Evolutionary conservation across 345 rosid species (phyloP).

Genomic region (Euphorbia tirucalli): DNA sequence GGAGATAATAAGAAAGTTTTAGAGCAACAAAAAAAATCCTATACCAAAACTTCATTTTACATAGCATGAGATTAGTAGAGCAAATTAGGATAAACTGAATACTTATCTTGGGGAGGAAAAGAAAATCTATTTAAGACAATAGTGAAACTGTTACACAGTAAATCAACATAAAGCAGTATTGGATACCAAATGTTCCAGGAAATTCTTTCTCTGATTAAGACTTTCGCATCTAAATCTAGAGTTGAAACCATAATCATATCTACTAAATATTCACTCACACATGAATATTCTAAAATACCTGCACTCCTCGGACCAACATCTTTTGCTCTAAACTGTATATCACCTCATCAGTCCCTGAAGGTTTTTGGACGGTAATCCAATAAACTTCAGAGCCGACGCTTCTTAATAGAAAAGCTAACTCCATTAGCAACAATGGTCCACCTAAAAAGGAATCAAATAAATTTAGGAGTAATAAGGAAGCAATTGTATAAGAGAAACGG

Average conservation of each 20-base stretch:
- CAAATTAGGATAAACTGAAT: background rate
- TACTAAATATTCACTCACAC: background rate
- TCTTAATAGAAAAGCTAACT: constrained; percentile 74
- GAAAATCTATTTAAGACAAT: background rate
- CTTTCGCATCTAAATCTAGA: background rate
- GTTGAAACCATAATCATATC: background rate
- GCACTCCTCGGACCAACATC: constrained; percentile 83
- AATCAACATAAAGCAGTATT: background rate
- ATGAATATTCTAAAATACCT: constrained; percentile 37
- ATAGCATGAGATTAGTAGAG: background rate
- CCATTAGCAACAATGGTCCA: constrained; percentile 88
- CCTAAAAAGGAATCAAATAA: constrained; percentile 33
- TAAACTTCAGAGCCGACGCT: constrained; percentile 67
- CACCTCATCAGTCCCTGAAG: constrained; percentile 52
- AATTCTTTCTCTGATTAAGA: too few species aligned
- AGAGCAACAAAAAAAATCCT: background rate
- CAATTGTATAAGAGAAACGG: background rate
- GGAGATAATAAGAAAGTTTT: background rate
- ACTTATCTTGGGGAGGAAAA: background rate
- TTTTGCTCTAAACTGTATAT: constrained; percentile 65
- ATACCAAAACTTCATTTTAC: background rate
- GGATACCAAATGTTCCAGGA: background rate
- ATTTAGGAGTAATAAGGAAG: background rate
- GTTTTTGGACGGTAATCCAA: constrained; percentile 83
- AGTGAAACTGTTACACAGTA: background rate